Conservation (phyloP, 441 rosid species). For the Gossypium trilobum region DNA sequence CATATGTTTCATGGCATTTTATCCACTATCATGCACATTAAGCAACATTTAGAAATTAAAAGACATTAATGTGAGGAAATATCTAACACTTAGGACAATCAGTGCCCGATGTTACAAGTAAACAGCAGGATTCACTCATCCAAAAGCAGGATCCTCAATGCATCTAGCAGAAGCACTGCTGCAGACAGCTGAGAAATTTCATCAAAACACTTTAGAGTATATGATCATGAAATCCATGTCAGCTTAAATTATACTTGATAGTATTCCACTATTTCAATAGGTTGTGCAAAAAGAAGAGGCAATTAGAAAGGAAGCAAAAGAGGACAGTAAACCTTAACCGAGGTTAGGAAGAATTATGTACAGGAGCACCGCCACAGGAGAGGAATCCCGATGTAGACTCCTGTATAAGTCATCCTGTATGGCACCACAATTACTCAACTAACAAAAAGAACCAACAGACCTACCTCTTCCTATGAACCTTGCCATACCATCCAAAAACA, state of each 20-base stretch:
- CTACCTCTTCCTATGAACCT: conserved; percentile 37
- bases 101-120: not conserved
- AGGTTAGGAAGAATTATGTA: conserved; percentile 45
- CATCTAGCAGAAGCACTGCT: conserved; percentile 16
- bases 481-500: conserved; percentile 12
- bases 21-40: conserved; percentile 10
- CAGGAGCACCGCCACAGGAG: conserved; percentile 49
- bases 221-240: not conserved
- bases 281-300: conserved; percentile 17
- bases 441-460: conserved; percentile 34
- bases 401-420: conserved; percentile 48
- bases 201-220: conserved; percentile 10
- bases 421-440: conserved; percentile 64
- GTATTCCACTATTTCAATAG: conserved; percentile 5
- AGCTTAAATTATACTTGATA: conserved; percentile 1
- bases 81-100: conserved; percentile 10
- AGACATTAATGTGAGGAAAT: not conserved
- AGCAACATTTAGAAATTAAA: conserved; percentile 14
- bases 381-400: conserved; percentile 40
- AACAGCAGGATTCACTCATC: conserved; percentile 17
- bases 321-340: conserved; percentile 51
- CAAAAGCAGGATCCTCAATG: conserved; percentile 17
- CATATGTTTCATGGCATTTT: conserved; percentile 13
- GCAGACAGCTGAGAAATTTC: conserved; percentile 14
- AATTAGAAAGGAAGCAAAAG: conserved; percentile 34